Evolutionary conservation across 129 eudicot genomes (phyloP), one percentile per base, ranked within the genome.

Genomic region (Sambucus nigra): DNA sequence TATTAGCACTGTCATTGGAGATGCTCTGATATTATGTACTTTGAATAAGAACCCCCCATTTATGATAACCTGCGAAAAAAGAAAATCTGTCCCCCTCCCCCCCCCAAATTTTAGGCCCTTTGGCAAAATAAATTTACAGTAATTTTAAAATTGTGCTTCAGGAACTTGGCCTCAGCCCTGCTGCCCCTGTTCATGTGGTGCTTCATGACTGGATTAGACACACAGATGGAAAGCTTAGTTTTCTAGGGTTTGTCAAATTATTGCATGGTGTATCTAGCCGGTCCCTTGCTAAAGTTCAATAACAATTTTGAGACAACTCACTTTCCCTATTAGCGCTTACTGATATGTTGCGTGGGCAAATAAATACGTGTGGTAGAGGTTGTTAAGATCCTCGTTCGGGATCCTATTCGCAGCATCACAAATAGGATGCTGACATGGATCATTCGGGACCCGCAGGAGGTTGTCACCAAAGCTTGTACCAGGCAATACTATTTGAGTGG

Each of bases 221-320:
- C 58, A 51, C 59, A 1, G 67, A 62, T 25, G 67, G 67, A 62
- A 62, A 62, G 49, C 67, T 62, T 15, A 62, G 67, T 35, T 62
- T 62, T 21, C 67, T 62, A 1, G 67, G 67, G 4, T 62, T 62
- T 62, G 67, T 62, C 20, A 62, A 62, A 50, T 50, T 62, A 58
- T 35, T 62, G 21, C 67, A 62, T 32, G 67, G 67, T 8, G 58
- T 62, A 4, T 62, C 67, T 11, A 50, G 49, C 17, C 20, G 67
- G 39, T 50, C 67, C 17, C 67, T 62, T 50, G 58, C 67, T 2
- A 62, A 33, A 35, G 48, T 58, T 32, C 67, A 50, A 31, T 62
- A 50, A 62, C 49, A 50, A 22, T 1, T 42, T 42, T 35, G 38
- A 5, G 6, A 20, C 42, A 46, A 12, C 46, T 29, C 44, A 18